Base-by-base conservation (phyloP, 441 rosid genomes). In the Syzygium syzygioides region DNA sequence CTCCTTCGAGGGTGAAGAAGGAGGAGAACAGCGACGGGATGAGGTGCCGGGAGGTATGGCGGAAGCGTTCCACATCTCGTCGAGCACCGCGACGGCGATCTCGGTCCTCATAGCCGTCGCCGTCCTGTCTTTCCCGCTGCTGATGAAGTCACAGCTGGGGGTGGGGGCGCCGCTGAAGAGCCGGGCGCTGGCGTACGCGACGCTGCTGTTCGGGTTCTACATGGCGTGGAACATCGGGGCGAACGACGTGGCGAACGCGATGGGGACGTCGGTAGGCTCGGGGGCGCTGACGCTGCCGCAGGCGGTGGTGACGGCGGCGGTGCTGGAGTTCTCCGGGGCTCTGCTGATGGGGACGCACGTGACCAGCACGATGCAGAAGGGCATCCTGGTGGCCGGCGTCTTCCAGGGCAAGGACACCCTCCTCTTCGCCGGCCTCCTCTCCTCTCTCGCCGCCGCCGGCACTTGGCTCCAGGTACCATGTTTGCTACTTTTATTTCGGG, bases 191-290 rank as follows among this genome's bases (percentile, higher is more conserved):
- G 96, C 99, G 12, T 97, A 97, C 88, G 93, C 83, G 8, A 97
- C 99, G 1, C 93, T 98, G 55, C 89, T 98, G 85, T 96, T 95
- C 55, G 99, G 99, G 68, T 98, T 98, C 93, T 98, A 94, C 92
- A 98, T 98, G 99, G 99, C 99, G 9, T 97, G 99, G 99, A 97
- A 98, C 90, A 98, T 98, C n/a, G 99, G 99, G 85, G 99, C 99
- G 64, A 98, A 98, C 87, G 99, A 98, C 91, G 99, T 97, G 90
- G 99, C 99, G 25, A 97, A 98, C 92, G 99, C 99, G 56, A 98
- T 98, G 99, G 99, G 99, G 17, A 97, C 99, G 86, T 97, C 99
- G 6, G 99, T 98, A 30, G 99, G 99, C 8, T 98, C 99, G 1
- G 99, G 99, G 55, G 99, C 99, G 32, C 87, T 98, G 87, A 94